Conservation (phyloP, 2,329 filamentous ascomycete genomes). For the Rhexocercosporidium sp. region DNA sequence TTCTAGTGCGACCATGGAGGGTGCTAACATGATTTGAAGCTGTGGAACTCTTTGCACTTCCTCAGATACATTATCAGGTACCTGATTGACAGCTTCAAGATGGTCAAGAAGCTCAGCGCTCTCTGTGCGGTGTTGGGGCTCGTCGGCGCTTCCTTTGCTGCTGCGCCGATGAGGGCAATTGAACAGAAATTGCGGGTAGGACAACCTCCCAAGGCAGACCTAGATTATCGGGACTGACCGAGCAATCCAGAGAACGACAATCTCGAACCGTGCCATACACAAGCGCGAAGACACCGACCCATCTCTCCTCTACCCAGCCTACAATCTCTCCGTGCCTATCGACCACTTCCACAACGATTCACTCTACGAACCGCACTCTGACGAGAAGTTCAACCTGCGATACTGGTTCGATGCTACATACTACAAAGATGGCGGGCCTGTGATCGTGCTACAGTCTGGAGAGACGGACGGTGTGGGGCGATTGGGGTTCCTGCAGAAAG, state of each 20-base stretch:
- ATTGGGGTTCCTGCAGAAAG: constrained; percentile 76
- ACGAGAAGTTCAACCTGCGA: constrained; percentile 70
- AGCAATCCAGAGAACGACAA: constrained; percentile 32
- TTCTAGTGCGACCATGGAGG: neutral
- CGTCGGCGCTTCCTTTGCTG: constrained; percentile 24
- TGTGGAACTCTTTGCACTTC: neutral
- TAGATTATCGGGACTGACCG: neutral
- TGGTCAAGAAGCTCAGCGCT: constrained; percentile 28
- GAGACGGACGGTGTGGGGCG: constrained; percentile 69
- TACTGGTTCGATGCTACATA: constrained; percentile 84
- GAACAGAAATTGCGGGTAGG: constrained; percentile 32
- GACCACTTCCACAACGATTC: constrained; percentile 87
- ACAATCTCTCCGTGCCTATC: constrained; percentile 51
- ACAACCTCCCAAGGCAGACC: neutral
- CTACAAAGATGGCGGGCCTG: constrained; percentile 79
- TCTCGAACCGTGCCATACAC: constrained; percentile 16
- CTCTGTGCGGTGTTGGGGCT: constrained; percentile 29
- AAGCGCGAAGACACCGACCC: constrained; percentile 35
- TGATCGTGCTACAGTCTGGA: constrained; percentile 77
- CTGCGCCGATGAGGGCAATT: constrained; percentile 24
- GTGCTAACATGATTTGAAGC: constrained; percentile 2
- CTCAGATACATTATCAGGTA: neutral
- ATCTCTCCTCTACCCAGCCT: constrained; percentile 39
- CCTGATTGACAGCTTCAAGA: constrained; percentile 17
- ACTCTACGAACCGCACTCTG: constrained; percentile 76